Conservation (phyloP, 176 grass and related monocot species). For the Carex pumila region DNA sequence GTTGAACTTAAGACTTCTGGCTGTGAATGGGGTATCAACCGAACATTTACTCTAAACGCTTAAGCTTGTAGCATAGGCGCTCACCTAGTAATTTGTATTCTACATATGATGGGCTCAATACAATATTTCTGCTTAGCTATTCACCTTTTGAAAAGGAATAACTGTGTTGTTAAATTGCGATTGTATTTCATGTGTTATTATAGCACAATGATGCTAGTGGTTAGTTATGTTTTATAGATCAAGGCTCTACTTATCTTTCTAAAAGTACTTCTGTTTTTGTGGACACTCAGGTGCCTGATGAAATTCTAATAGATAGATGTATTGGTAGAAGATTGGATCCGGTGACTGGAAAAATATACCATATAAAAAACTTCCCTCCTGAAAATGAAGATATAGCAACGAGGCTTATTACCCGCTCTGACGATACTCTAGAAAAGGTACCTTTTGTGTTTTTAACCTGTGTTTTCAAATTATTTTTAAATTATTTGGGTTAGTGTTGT, state of each 20-base stretch:
- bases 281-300: slow-evolving; percentile 77
- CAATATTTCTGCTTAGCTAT: neutral
- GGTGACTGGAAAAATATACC: slow-evolving; percentile 86
- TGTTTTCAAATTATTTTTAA: neutral
- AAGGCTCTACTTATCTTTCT: slow-evolving; percentile 8
- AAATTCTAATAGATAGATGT: slow-evolving; percentile 83
- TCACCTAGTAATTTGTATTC: neutral
- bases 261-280: slow-evolving; percentile 21
- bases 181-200: neutral
- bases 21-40: neutral
- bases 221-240: neutral
- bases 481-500: neutral
- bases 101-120: neutral
- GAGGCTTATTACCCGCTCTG: slow-evolving; percentile 63
- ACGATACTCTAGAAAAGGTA: slow-evolving; percentile 84
- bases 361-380: slow-evolving; percentile 64
- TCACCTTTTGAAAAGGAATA: neutral
- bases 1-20: neutral
- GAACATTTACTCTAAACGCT: neutral
- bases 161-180: neutral
- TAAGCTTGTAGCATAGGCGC: neutral
- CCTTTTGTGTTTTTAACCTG: neutral
- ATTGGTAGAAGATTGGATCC: slow-evolving; percentile 93
- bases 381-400: slow-evolving; percentile 71
- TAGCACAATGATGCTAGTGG: neutral